Conservation (phyloP, 2,329 filamentous ascomycete genomes). For the Penicillium janthinellum region DNA sequence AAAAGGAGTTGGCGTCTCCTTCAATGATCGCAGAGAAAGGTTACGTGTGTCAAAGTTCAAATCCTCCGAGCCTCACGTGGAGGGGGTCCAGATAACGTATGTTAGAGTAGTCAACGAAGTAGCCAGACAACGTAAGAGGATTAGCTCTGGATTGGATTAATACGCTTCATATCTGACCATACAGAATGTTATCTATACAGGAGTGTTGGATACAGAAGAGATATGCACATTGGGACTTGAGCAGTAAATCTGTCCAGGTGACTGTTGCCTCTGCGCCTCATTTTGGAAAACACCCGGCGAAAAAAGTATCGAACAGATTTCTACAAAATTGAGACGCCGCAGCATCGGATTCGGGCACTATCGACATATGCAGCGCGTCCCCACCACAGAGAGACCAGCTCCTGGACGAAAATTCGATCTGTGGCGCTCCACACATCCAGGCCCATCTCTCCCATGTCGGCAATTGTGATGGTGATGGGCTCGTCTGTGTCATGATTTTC, state of each 20-base stretch:
- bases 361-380: conserved; percentile 46
- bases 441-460: conserved; percentile 52
- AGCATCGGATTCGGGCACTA: conserved; percentile 49
- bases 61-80: no score
- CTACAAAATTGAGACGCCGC: conserved; percentile 50
- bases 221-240: not conserved
- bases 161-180: not conserved
- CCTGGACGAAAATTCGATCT: conserved; percentile 49
- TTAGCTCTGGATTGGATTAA: not conserved
- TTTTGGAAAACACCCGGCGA: not conserved
- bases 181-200: not conserved
- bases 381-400: conserved; percentile 51
- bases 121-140: not conserved
- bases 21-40: no score
- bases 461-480: conserved; percentile 42
- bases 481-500: conserved; percentile 19
- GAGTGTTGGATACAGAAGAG: not conserved
- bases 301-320: not conserved
- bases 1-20: no score
- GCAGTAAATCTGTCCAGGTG: not conserved
- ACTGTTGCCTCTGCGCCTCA: not conserved
- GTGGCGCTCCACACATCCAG: conserved; percentile 53
- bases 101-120: no score
- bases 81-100: no score
- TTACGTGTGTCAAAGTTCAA: no score